Conservation (phyloP, 2,329 filamentous ascomycete species). For the Oidium heveae region DNA sequence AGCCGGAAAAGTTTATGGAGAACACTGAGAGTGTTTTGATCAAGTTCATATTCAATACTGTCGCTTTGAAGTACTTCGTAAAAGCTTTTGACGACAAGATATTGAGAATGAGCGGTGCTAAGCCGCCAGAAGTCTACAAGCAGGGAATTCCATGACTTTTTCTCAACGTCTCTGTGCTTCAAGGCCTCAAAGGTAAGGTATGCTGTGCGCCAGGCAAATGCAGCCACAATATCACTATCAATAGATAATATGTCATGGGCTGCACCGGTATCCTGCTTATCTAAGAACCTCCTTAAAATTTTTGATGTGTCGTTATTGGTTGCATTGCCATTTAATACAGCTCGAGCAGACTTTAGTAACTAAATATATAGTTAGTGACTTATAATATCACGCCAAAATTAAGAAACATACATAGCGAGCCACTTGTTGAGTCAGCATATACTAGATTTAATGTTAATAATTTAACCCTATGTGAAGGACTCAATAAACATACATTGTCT, state of each 20-base stretch:
- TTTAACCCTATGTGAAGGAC: background rate
- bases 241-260: constrained; percentile 50
- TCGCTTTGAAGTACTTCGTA: constrained; percentile 39
- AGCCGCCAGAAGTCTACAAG: constrained; percentile 58
- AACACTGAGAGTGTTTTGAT: constrained; percentile 28
- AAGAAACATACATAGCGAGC: constrained; percentile 33
- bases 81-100: constrained; percentile 58
- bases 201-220: constrained; percentile 51
- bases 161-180: constrained; percentile 48
- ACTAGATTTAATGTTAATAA: constrained; percentile 15
- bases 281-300: constrained; percentile 38
- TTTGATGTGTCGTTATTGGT: constrained; percentile 41
- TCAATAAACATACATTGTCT: constrained; percentile 23
- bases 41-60: constrained; percentile 25
- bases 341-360: constrained; percentile 49
- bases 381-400: background rate
- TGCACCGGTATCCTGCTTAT: constrained; percentile 41
- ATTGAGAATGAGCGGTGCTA: constrained; percentile 50
- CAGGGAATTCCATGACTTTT: constrained; percentile 53
- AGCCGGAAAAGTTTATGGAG: constrained; percentile 43
- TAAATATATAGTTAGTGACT: constrained; percentile 8
- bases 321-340: constrained; percentile 37
- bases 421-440: constrained; percentile 62
- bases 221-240: constrained; percentile 44
- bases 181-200: constrained; percentile 53